A percentile compares a stretch with the other conserved stretches of the same genome.
phyloP scores from a whole-genome alignment of 768 basidiomycete species.

The Sporobolomyces roseus region DNA sequence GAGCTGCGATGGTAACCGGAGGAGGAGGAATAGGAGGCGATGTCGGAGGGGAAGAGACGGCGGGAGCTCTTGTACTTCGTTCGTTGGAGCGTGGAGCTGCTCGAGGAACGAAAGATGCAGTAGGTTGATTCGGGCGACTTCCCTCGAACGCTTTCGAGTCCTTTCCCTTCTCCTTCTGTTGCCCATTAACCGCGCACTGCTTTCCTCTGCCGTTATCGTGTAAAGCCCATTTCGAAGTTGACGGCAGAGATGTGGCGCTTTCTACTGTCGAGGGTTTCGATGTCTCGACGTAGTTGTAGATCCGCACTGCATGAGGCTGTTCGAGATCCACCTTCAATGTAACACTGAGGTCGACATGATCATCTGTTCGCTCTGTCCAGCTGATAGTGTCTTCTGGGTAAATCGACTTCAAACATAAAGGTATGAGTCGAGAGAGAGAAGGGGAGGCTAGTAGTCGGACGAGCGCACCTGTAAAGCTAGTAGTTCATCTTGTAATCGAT shows the following conservation, averaged over 20 bases:
- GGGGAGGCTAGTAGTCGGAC: neutral
- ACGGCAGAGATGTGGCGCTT: too few species aligned
- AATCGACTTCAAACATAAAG: constrained; percentile 13
- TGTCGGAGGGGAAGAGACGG: neutral
- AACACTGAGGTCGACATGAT: neutral
- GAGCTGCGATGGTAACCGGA: too few species aligned
- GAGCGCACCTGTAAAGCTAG: constrained; percentile 17
- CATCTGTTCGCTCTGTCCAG: neutral
- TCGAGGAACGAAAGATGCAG: too few species aligned
- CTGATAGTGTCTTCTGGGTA: neutral
- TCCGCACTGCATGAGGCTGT: neutral
- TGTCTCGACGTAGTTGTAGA: neutral
- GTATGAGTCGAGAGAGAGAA: neutral
- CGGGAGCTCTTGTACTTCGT: too few species aligned
- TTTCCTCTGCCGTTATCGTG: too few species aligned
- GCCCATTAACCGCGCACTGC: too few species aligned
- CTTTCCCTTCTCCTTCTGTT: too few species aligned
- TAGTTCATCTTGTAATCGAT: constrained; percentile 28
- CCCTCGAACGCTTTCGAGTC: too few species aligned
- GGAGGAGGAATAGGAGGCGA: neutral
- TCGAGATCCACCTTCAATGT: neutral
- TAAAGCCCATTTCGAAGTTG: too few species aligned
- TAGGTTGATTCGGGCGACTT: too few species aligned
- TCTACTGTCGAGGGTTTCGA: neutral
- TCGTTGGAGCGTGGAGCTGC: too few species aligned